phyloP scores from a whole-genome alignment of 2,329 filamentous ascomycete genomes.

The Cladophialophora carrionii region DNA sequence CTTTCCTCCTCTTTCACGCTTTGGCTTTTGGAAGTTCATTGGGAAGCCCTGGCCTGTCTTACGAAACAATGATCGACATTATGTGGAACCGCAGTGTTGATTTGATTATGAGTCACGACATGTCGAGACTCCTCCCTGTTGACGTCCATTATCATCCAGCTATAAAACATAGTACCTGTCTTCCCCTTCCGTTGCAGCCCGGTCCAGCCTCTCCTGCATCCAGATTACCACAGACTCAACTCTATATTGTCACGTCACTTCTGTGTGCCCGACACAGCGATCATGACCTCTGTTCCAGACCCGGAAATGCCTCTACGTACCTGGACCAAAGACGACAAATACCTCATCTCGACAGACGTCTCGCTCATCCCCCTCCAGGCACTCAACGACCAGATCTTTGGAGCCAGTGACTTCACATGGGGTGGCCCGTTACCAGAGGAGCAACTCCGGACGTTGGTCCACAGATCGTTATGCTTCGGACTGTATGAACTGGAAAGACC shows the following conservation, averaged over 20 bases:
- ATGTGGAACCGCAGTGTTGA: not conserved
- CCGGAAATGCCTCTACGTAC: not conserved
- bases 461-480: conserved; percentile 63
- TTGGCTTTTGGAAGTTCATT: not conserved
- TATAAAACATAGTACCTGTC: not conserved
- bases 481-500: conserved; percentile 50
- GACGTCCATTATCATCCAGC: not conserved
- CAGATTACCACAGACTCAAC: not conserved
- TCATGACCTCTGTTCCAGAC: not conserved
- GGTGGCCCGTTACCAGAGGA: conserved; percentile 57
- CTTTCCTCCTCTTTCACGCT: not conserved
- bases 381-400: conserved; percentile 59
- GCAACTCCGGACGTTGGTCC: conserved; percentile 57
- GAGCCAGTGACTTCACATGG: conserved; percentile 65
- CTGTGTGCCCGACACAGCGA: not conserved
- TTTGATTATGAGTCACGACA: not conserved
- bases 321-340: conserved; percentile 45
- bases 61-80: not conserved
- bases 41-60: not conserved
- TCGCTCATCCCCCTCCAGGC: conserved; percentile 58
- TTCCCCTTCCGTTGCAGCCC: not conserved
- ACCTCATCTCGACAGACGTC: conserved; percentile 65
- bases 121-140: not conserved
- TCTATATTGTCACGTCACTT: not conserved
- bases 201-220: not conserved